Evolutionary conservation across 192 early-diverging fungal species (phyloP).

Genomic region (Gaertneriomyces semiglobifer): DNA sequence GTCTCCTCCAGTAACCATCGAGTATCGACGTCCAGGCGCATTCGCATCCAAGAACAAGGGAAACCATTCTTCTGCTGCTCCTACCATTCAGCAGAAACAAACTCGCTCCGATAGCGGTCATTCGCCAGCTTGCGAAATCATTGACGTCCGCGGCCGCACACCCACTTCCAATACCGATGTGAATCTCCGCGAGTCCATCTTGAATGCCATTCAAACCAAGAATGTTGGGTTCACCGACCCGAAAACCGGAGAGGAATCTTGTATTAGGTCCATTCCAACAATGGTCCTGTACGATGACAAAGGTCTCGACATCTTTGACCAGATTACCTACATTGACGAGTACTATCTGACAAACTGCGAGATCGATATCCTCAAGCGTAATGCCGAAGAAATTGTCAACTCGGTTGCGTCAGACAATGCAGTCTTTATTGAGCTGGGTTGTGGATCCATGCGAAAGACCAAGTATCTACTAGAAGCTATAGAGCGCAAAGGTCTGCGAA

Average conservation of each 20-base stretch:
- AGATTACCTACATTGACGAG: constrained; percentile 78
- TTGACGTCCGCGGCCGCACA: constrained; percentile 37
- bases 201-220: constrained; percentile 16
- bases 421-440: constrained; percentile 83
- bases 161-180: constrained; percentile 31
- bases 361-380: constrained; percentile 69
- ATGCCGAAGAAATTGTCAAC: constrained; percentile 59
- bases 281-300: constrained; percentile 80
- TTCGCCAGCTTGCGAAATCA: constrained; percentile 2
- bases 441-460: constrained; percentile 88
- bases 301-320: constrained; percentile 85
- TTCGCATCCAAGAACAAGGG: too few relatives aligned
- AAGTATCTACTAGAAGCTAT: constrained; percentile 75
- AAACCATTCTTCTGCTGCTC: too few relatives aligned
- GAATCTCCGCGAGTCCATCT: constrained; percentile 30
- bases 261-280: constrained; percentile 65
- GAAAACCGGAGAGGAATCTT: background rate
- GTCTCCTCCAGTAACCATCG: too few relatives aligned
- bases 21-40: too few relatives aligned
- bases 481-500: constrained; percentile 48
- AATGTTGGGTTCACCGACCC: constrained; percentile 18
- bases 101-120: constrained; percentile 4
- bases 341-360: constrained; percentile 89
- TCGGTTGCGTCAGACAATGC: constrained; percentile 63
- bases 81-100: background rate